These are phyloP conservation scores for Vaccinium macrocarpon DNA, from an alignment of 148 eudicot species.

Conservation along the genomic window DNA sequence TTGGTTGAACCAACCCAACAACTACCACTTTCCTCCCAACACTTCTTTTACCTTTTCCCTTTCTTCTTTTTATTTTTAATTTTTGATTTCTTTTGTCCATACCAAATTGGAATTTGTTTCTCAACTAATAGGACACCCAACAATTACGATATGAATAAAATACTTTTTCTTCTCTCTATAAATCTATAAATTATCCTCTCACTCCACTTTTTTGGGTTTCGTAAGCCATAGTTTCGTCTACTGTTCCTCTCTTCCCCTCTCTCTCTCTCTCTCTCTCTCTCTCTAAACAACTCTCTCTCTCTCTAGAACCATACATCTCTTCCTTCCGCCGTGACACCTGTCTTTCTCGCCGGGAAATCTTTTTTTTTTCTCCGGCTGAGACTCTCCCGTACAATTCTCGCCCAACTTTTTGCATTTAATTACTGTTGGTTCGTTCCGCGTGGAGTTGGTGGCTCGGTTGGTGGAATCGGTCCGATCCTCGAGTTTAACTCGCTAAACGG, in stretches of 20 bases:
- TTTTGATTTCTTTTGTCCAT: not conserved
- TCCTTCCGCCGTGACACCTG: slow-evolving; percentile 31
- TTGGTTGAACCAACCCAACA: slow-evolving; percentile 84
- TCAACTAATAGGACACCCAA: not conserved
- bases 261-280: slow-evolving; percentile 23
- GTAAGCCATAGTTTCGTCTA: slow-evolving; percentile 31
- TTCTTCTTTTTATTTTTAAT: no score
- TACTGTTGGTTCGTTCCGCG: slow-evolving; percentile 1
- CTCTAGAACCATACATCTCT: not conserved
- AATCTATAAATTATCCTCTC: slow-evolving; percentile 47
- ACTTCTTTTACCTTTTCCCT: slow-evolving; percentile 16
- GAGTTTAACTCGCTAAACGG: slow-evolving; percentile 30
- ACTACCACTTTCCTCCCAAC: slow-evolving; percentile 50
- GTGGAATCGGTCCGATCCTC: slow-evolving; percentile 39
- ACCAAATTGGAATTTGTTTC: not conserved
- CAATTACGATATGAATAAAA: not conserved
- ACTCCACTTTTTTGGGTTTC: slow-evolving; percentile 48
- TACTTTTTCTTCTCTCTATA: not conserved
- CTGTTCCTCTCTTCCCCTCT: slow-evolving; percentile 30
- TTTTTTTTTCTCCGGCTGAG: slow-evolving; percentile 22
- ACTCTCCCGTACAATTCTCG: not conserved
- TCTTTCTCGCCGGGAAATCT: slow-evolving; percentile 40
- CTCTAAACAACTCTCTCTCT: slow-evolving; percentile 16
- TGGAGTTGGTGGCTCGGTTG: slow-evolving; percentile 39
- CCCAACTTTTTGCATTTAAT: not conserved